These are phyloP conservation scores for Achaetomiella virescens DNA, from an alignment of 495 filamentous ascomycete species.

Conservation along the genomic window DNA sequence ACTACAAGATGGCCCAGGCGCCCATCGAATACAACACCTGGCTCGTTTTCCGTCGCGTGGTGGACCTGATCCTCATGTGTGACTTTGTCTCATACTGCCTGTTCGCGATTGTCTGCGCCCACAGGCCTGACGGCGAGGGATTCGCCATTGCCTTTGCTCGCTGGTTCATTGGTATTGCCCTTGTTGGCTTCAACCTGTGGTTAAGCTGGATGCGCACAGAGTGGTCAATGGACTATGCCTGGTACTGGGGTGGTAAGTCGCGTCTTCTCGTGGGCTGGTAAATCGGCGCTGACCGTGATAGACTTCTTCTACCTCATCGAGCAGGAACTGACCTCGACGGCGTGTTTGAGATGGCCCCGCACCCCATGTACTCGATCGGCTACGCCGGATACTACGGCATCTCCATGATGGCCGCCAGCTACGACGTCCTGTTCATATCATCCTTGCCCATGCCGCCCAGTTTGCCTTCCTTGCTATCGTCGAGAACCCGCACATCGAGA, in stretches of 20 bases:
- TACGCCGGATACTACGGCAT: slow-evolving; percentile 98
- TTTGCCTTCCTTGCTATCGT: slow-evolving; percentile 84
- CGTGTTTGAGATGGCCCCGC: slow-evolving; percentile 97
- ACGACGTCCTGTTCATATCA: slow-evolving; percentile 92
- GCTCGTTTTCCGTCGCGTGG: slow-evolving; percentile 89
- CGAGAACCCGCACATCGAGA: slow-evolving; percentile 97
- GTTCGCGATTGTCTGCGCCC: slow-evolving; percentile 85
- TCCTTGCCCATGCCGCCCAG: slow-evolving; percentile 89
- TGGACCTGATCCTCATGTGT: slow-evolving; percentile 96
- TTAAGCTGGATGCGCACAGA: slow-evolving; percentile 93
- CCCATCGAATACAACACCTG: slow-evolving; percentile 98
- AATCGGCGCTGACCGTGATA: slow-evolving; percentile 8
- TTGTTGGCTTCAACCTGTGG: slow-evolving; percentile 97
- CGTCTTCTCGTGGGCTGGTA: background rate
- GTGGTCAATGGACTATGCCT: slow-evolving; percentile 99
- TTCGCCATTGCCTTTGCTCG: slow-evolving; percentile 60
- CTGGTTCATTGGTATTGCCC: slow-evolving; percentile 71
- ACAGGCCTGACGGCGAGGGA: slow-evolving; percentile 64
- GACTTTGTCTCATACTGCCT: slow-evolving; percentile 95
- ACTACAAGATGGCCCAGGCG: slow-evolving; percentile 89
- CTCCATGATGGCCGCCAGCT: slow-evolving; percentile 97
- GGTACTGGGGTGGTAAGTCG: slow-evolving; percentile 79
- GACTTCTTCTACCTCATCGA: slow-evolving; percentile 99
- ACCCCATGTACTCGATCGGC: slow-evolving; percentile 98
- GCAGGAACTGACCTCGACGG: slow-evolving; percentile 94